A percentile compares a stretch with the other conserved stretches of the same genome.
Evolutionary conservation across 2,329 filamentous ascomycete genomes (phyloP).

Genomic region (Immersiporthe knoxdaviesiana): DNA sequence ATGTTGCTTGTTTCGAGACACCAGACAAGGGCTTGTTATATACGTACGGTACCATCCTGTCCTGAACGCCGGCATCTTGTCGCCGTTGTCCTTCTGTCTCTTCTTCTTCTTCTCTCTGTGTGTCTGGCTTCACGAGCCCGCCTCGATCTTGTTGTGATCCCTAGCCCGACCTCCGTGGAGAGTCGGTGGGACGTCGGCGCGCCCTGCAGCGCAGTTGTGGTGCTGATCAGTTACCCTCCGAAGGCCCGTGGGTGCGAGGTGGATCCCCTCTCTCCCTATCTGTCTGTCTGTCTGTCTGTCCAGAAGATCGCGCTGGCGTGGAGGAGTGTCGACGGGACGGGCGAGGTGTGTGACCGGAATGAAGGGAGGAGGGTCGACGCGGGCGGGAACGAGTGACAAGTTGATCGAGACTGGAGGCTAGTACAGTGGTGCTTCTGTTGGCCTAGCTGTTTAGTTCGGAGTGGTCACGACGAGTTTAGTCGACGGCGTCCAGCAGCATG

Average conservation of each 20-base stretch:
- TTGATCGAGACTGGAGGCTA: too few relatives aligned
- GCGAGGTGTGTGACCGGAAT: conserved; percentile 18
- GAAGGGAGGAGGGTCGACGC: neutral
- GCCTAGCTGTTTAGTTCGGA: neutral
- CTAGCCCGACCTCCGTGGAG: conserved; percentile 30
- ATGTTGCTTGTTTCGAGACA: too few relatives aligned
- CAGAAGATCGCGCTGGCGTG: conserved; percentile 3
- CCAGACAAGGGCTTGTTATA: neutral
- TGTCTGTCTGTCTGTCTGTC: too few relatives aligned
- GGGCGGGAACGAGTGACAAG: conserved; percentile 4
- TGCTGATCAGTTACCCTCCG: conserved; percentile 13
- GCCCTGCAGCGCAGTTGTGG: conserved; percentile 25
- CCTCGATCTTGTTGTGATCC: conserved; percentile 12
- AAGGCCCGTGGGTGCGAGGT: neutral
- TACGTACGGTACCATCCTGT: conserved; percentile 55
- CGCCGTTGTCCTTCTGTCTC: neutral
- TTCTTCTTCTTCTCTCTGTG: neutral
- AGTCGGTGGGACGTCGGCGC: conserved; percentile 28
- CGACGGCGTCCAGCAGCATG: conserved; percentile 11
- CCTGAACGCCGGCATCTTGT: conserved; percentile 41
- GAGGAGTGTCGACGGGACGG: neutral
- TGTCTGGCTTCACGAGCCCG: neutral
- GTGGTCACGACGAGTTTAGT: neutral
- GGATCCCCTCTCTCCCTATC: neutral
- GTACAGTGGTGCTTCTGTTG: too few relatives aligned